Conservation (phyloP, 768 basidiomycete species). For the Xerocomellus dryophilus region DNA sequence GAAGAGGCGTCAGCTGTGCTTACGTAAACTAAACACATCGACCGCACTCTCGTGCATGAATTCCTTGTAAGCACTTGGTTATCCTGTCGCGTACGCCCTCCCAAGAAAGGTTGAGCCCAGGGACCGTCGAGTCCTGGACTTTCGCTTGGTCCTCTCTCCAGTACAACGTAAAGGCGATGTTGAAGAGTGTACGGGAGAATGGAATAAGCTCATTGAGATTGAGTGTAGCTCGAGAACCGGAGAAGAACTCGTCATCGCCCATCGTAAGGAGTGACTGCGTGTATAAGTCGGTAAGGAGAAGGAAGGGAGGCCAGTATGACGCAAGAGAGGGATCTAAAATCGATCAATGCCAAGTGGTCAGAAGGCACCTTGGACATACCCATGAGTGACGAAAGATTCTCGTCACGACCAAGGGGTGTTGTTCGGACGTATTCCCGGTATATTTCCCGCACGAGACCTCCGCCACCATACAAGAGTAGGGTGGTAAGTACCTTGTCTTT, state of each 20-base stretch:
- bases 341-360: constrained; percentile 2
- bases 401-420: constrained; percentile 60
- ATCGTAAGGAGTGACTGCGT: constrained; percentile 82
- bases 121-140: constrained; percentile 39
- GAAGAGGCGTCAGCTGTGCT: constrained; percentile 6
- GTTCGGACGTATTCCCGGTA: constrained; percentile 65
- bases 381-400: constrained; percentile 34
- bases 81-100: constrained; percentile 72
- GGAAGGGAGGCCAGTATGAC: constrained; percentile 60
- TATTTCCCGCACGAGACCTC: constrained; percentile 69
- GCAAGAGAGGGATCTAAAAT: constrained; percentile 44
- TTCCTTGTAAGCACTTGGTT: constrained; percentile 72
- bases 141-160: constrained; percentile 50
- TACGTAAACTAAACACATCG: neutral
- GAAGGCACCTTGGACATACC: constrained; percentile 32
- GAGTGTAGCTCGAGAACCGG: constrained; percentile 67
- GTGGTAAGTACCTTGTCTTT: constrained; percentile 56
- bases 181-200: constrained; percentile 75
- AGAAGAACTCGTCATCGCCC: constrained; percentile 97
- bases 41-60: constrained; percentile 87
- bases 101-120: constrained; percentile 46
- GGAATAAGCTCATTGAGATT: constrained; percentile 74
- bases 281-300: constrained; percentile 81
- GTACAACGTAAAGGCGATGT: constrained; percentile 80
- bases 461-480: constrained; percentile 49